phyloP scores from a whole-genome alignment of 2,329 filamentous ascomycete species.

The Lachnellula subtilissima region DNA sequence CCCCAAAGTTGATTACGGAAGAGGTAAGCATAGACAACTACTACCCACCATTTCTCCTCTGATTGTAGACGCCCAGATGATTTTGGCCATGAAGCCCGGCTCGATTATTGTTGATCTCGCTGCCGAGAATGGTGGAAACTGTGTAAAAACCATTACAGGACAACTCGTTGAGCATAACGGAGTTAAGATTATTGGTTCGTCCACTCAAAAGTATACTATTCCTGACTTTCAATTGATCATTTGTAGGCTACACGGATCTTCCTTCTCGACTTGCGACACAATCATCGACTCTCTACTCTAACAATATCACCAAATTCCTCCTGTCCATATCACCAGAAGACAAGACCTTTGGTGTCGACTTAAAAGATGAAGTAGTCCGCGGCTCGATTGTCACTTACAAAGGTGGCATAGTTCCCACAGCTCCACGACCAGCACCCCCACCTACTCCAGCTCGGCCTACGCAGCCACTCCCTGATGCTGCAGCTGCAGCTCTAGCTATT shows the following conservation, averaged over 20 bases:
- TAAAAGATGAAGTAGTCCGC: conserved; percentile 79
- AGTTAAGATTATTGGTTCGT: conserved; percentile 75
- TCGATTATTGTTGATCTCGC: conserved; percentile 86
- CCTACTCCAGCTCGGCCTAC: conserved; percentile 44
- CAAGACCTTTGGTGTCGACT: conserved; percentile 73
- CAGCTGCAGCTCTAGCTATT: conserved; percentile 58
- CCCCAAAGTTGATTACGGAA: conserved; percentile 79
- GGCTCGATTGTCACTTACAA: conserved; percentile 78
- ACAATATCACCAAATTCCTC: conserved; percentile 87
- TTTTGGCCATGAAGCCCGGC: conserved; percentile 70
- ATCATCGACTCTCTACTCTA: conserved; percentile 84
- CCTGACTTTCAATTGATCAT: background rate
- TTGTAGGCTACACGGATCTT: conserved; percentile 72
- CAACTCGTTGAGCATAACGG: conserved; percentile 67
- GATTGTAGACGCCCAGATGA: conserved; percentile 48
- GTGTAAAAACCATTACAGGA: conserved; percentile 72
- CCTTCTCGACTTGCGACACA: conserved; percentile 84
- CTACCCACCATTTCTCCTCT: conserved; percentile 41
- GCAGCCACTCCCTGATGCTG: conserved; percentile 45
- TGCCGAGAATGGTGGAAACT: conserved; percentile 84
- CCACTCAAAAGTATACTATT: background rate
- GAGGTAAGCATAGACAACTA: conserved; percentile 39
- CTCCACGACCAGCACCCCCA: conserved; percentile 62
- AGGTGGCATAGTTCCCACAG: conserved; percentile 70
- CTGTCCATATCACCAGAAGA: conserved; percentile 75